phyloP scores from a whole-genome alignment of 2,329 filamentous ascomycete genomes.

The Fusarium subtropicale region DNA sequence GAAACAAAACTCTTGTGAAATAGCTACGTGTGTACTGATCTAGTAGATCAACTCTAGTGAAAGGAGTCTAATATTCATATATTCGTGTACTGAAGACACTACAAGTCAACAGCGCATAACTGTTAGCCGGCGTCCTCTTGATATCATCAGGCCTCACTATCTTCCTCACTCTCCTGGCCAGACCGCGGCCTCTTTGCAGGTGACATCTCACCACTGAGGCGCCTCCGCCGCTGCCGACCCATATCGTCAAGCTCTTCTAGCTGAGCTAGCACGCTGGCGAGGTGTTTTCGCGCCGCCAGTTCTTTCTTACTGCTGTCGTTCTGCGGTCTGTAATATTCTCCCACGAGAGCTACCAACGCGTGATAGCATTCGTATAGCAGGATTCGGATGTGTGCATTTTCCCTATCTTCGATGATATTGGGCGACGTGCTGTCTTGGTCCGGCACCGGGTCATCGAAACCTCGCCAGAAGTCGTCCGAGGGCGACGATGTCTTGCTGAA shows the following conservation, averaged over 20 bases:
- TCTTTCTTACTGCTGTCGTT: conserved; percentile 62
- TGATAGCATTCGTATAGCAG: conserved; percentile 71
- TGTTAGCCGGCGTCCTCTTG: neutral
- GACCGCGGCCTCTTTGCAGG: conserved; percentile 59
- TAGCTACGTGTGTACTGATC: neutral
- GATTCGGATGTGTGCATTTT: conserved; percentile 59
- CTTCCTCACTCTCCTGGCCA: conserved; percentile 36
- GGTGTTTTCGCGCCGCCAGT: conserved; percentile 63
- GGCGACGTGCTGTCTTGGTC: conserved; percentile 20
- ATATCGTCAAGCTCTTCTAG: conserved; percentile 57
- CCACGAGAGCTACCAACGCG: conserved; percentile 63
- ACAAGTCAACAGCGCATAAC: neutral
- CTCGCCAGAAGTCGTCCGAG: conserved; percentile 59
- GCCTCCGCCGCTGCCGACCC: conserved; percentile 46
- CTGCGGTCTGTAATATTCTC: conserved; percentile 66
- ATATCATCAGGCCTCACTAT: conserved; percentile 21
- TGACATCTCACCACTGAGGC: conserved; percentile 56
- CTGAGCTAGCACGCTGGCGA: conserved; percentile 60
- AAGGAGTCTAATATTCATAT: conserved; percentile 20
- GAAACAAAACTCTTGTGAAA: neutral
- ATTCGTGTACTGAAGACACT: conserved; percentile 1
- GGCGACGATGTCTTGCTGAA: conserved; percentile 60
- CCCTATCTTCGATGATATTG: conserved; percentile 56
- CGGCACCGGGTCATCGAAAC: conserved; percentile 53
- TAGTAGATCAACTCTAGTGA: neutral